Base-by-base conservation (phyloP, 129 eudicot genomes). In the Deinandra increscens region DNA sequence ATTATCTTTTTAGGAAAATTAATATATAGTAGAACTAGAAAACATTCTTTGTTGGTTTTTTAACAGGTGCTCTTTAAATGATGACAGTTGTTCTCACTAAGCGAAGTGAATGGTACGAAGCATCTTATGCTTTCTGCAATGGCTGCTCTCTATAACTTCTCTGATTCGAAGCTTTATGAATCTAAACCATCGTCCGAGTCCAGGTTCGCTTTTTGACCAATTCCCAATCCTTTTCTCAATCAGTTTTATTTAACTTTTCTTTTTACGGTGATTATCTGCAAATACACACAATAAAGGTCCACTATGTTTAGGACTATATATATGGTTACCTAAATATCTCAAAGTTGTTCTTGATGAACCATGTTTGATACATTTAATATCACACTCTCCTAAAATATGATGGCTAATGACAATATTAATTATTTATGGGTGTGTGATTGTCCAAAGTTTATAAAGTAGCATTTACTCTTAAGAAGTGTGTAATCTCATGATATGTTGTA, bases 71-170 rank as follows among this genome's bases (percentile, higher is more conserved):
- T 59, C 13, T 13, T 3, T 10, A 36, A 3, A 9, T 36, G 12
- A 34, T 60, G 26, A 60, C 22, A 60, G 66, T 6, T 33, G 4
- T 15, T 31, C 39, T 59, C 0, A 33, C 42, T 9, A 49, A 49
- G 17, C 4, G 15, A 42, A 17, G 54, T 20, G 60, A 17, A 14
- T 10, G 34, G 17, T 41, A 41, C 36, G 66, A 70, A 56, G 44
- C 41, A 29, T 70, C 15, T 54, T 10, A 51, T 56, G 44, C 67
- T 51, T 42, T 43, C 65, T 11, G 66, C 66, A 70, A 70, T 39
- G 66, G 67, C 31, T 0, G 56, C 8, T 41, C 14, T 70, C 23
- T 0, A 15, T 39, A 4, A 38, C 54, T 26, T 4, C 22, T 9
- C 75, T 36, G 0, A 60, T 6, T 9, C 0, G 12, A 60, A 31